These are phyloP conservation scores for Geum urbanum DNA, from an alignment of 306 rosid species.

Conservation along the genomic window DNA sequence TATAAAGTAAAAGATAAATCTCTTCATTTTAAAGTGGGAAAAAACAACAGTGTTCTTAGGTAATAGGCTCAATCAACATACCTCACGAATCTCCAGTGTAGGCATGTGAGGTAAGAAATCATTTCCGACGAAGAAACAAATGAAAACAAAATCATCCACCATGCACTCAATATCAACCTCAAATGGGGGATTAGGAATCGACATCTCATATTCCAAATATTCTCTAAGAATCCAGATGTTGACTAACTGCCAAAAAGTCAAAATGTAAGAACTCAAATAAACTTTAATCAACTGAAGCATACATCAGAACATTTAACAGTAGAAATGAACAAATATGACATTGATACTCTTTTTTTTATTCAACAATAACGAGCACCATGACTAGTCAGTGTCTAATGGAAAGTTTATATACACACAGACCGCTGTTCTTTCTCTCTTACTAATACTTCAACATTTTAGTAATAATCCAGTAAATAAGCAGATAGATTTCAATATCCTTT, in stretches of 20 bases:
- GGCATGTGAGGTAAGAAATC: constrained; percentile 99
- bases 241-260: constrained; percentile 56
- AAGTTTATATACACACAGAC: not conserved
- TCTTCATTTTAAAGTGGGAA: not conserved
- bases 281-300: not conserved
- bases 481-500: not conserved
- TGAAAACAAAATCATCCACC: constrained; percentile 92
- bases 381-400: not conserved
- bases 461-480: no score
- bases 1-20: not conserved
- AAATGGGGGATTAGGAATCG: constrained; percentile 64
- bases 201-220: constrained; percentile 80
- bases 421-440: not conserved
- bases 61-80: constrained; percentile 16
- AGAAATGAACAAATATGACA: not conserved
- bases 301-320: not conserved
- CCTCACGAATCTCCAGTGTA: constrained; percentile 96
- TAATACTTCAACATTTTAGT: not conserved
- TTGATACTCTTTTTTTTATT: not conserved
- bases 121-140: constrained; percentile 93
- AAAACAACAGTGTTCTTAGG: no score
- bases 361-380: not conserved
- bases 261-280: not conserved
- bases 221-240: constrained; percentile 94
- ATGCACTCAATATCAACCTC: constrained; percentile 77